Evolutionary conservation across 148 eudicot species (phyloP).

Genomic region (Cornus suecica): DNA sequence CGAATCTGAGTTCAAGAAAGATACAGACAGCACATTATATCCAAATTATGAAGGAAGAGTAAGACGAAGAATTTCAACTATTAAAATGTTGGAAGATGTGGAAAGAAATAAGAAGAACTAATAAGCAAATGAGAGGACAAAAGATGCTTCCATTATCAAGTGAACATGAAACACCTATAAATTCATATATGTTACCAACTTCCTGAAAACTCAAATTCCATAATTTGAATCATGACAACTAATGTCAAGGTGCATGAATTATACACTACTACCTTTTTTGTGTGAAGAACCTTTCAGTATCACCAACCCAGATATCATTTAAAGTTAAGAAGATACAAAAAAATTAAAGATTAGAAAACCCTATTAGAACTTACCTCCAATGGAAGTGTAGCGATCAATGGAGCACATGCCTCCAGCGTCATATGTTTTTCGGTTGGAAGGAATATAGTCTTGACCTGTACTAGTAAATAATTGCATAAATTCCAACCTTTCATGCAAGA

Average conservation of each 20-base stretch:
- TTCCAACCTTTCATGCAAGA: neutral
- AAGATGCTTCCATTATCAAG: neutral
- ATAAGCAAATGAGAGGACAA: neutral
- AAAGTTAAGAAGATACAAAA: neutral
- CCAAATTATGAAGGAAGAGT: neutral
- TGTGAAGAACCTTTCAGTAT: neutral
- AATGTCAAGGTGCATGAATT: neutral
- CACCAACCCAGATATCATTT: neutral
- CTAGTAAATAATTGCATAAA: neutral
- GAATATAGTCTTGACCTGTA: conserved; percentile 68
- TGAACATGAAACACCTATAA: conserved; percentile 1
- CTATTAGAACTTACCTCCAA: conserved; percentile 51
- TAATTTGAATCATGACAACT: neutral
- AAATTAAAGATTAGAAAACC: neutral
- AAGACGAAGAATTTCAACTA: neutral
- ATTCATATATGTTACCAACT: neutral
- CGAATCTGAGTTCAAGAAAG: conserved; percentile 44
- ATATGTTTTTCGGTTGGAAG: conserved; percentile 59
- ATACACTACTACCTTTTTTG: neutral
- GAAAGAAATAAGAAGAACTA: neutral
- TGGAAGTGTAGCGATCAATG: conserved; percentile 75
- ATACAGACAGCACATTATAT: neutral
- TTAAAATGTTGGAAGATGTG: neutral
- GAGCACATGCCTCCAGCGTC: conserved; percentile 64
- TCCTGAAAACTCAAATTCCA: conserved; percentile 2